Evolutionary conservation across 495 filamentous ascomycete genomes (phyloP).

Genomic region (Pyronema domesticum): DNA sequence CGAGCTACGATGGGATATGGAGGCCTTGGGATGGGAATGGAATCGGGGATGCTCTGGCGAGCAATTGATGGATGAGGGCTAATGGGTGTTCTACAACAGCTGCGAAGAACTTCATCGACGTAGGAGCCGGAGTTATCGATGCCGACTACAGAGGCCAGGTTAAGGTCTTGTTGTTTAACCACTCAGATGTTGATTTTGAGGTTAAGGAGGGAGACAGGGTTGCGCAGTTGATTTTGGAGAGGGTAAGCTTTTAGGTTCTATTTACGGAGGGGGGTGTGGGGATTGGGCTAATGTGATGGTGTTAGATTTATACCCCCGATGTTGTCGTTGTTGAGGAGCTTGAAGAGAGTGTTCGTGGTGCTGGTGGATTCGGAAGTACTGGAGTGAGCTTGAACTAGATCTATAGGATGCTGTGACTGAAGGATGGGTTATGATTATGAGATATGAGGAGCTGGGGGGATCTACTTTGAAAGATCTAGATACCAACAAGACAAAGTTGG

Average conservation of each 20-base stretch:
- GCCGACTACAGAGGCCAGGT: constrained; percentile 89
- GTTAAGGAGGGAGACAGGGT: constrained; percentile 74
- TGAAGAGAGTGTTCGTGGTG: constrained; percentile 78
- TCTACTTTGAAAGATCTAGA: background rate
- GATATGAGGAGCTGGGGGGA: constrained; percentile 1
- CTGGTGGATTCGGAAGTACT: constrained; percentile 87
- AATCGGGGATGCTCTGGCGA: no score
- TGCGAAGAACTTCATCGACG: constrained; percentile 84
- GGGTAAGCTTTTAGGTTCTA: constrained; percentile 28
- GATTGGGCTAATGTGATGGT: constrained; percentile 4
- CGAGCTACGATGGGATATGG: no score
- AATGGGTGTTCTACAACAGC: constrained; percentile 27
- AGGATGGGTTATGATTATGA: constrained; percentile 24
- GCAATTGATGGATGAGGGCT: no score
- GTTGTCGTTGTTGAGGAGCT: constrained; percentile 72
- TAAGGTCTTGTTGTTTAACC: constrained; percentile 88
- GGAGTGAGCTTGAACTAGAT: constrained; percentile 27
- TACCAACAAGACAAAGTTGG: background rate
- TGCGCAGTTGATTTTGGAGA: constrained; percentile 83
- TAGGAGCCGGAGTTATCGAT: constrained; percentile 89
- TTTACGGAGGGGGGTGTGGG: background rate
- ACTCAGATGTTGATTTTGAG: constrained; percentile 61
- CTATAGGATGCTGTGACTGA: background rate
- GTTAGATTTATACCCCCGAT: constrained; percentile 70
- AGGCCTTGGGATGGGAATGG: no score